Evolutionary conservation across 768 basidiomycete species (phyloP), one percentile per base, ranked within the genome.

Genomic region (Sistotremastrum niveocremeum): DNA sequence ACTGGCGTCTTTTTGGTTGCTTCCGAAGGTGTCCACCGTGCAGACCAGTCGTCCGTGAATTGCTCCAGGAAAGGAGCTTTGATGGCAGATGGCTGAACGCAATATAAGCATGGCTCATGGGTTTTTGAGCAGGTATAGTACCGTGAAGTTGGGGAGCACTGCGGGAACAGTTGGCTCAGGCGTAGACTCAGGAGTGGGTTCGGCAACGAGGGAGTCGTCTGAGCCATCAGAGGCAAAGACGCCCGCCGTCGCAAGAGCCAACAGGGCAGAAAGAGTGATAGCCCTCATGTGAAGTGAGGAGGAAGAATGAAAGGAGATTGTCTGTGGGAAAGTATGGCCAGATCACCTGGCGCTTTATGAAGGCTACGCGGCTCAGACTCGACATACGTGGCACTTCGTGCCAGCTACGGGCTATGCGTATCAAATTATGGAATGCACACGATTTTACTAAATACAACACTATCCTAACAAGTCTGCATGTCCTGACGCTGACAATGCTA

Each of bases 1-100:
- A 88, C 87, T 42, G 89, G 83, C 9, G 90, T 94, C 77, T 94
- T 91, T 76, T 98, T 98, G 54, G 91, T 97, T 6, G 95, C 95
- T 61, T 90, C 83, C 4, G 93, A 97, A 35, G 93, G 81, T 43
- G 87, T 90, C 94, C 95, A 99, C 47, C 93, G 84, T 51, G 83
- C 72, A 8, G 80, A 58, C 82, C 90, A 94, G 66, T 86, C 83
- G 42, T 81, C 79, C 11, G 81, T 85, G 74, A 98, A 99, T 64
- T 99, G 95, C 64, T 99, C 95, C 53, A 99, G 57, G 71, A 98
- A 98, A 37, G 87, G 81, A 5, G 84, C 90, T 57, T 81, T 80
- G 66, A 95, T 69, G 46, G 69, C 62, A 43, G 90, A 84, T 43
- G 79, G 66, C 90, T 94, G 52, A 33, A 48, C 35, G 44, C 44